Evolutionary conservation across 1,139 yeast genomes (phyloP), one percentile per base, ranked within the genome.

Genomic region (Hemisphaericaspora lyxosophila): DNA sequence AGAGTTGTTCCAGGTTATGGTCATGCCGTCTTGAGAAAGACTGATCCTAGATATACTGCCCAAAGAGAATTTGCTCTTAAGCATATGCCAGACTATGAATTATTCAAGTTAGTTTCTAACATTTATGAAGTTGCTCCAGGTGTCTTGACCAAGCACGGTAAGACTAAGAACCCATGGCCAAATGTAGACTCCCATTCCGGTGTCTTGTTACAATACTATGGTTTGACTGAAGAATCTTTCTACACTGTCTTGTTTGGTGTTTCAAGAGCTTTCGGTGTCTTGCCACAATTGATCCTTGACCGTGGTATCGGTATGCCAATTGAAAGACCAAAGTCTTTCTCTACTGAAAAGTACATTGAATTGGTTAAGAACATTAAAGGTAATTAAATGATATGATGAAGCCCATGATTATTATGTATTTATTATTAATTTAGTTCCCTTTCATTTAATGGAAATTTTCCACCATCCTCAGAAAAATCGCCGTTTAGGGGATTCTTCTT

Each of bases 141-240:
- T 57, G 97, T 90, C 47, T 79, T 90, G 64, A 85, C 94, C 62
- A 80, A 88, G 75, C 97, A 90, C 70, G 97, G 97, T 70, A 90
- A 90, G 81, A 89, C 97, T 62, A 87, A 88, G 82, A 90, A 89
- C 81, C 97, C 97, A 73, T 89, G 92, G 92, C 97, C 97, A 70
- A 90, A 90, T 69, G 97, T 90, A 56, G 97, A 90, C 72, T 87
- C 97, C 43, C 95, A 88, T 73, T 89, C 97, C 39, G 97, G 97
- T 74, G 96, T 90, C 53, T 74, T 92, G 57, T 82, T 92, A 74
- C 96, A 90, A 73, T 89, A 92, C 81, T 92, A 90, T 75, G 97
- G 97, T 53, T 80, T 92, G 70, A 85, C 86, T 47, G 96, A 92
- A 75, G 86, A 89, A 58, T 82, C 94, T 41, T 92, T 88, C 86